Evolutionary conservation across 495 filamentous ascomycete species (phyloP).

Genomic region (Penicillium ochrochloron): DNA sequence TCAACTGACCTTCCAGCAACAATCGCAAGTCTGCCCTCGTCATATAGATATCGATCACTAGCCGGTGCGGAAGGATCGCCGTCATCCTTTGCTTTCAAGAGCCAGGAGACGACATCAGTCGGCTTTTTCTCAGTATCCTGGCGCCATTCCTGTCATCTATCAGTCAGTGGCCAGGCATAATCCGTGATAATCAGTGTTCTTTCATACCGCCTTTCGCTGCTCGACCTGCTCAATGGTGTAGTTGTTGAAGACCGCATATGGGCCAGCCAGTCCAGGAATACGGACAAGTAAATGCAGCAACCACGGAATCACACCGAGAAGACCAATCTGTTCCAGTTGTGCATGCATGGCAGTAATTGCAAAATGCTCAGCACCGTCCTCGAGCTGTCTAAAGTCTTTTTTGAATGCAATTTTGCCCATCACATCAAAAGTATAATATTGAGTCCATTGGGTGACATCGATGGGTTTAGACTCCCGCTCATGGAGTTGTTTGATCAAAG

Average conservation of each 20-base stretch:
- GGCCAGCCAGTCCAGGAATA: slow-evolving; percentile 23
- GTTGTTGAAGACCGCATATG: slow-evolving; percentile 8
- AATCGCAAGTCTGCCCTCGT: slow-evolving; percentile 31
- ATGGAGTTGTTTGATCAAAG: slow-evolving; percentile 20
- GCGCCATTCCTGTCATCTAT: slow-evolving; percentile 18
- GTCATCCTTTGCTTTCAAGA: slow-evolving; percentile 32
- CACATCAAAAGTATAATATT: slow-evolving; percentile 73
- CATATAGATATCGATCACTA: slow-evolving; percentile 23
- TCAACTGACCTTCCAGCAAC: slow-evolving; percentile 36
- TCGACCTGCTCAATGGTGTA: slow-evolving; percentile 14
- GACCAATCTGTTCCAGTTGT: slow-evolving; percentile 24
- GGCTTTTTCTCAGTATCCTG: slow-evolving; percentile 22
- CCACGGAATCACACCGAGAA: slow-evolving; percentile 31
- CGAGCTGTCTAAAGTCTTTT: slow-evolving; percentile 72
- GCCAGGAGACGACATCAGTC: slow-evolving; percentile 36
- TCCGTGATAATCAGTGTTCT: not conserved
- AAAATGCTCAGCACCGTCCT: slow-evolving; percentile 60
- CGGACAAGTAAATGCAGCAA: slow-evolving; percentile 17
- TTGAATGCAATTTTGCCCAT: slow-evolving; percentile 74
- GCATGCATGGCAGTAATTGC: slow-evolving; percentile 48
- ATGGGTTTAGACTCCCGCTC: slow-evolving; percentile 11
- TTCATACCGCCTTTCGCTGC: slow-evolving; percentile 17
- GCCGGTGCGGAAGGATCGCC: slow-evolving; percentile 22
- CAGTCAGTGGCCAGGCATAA: not conserved
- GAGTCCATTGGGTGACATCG: slow-evolving; percentile 66